These are phyloP conservation scores for Dillenia turbinata DNA, from an alignment of 164 flowering plant genomes.

Conservation along the genomic window DNA sequence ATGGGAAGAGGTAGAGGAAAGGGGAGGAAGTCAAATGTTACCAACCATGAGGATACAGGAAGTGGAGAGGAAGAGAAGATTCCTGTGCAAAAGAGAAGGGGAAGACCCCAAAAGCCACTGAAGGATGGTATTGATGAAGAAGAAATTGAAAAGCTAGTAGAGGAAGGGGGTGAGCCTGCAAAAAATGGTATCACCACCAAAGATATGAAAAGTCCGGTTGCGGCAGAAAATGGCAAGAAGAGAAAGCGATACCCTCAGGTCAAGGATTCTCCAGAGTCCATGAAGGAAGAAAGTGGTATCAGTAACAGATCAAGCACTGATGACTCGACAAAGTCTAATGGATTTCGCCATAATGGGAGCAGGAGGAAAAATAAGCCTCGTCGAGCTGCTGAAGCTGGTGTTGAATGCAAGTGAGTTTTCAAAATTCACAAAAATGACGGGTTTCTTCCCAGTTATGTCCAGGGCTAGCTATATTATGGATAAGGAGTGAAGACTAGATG, in stretches of 20 bases:
- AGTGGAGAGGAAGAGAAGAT: constrained; percentile 72
- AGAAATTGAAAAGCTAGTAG: constrained; percentile 44
- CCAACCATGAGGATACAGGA: constrained; percentile 53
- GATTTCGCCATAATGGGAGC: constrained; percentile 63
- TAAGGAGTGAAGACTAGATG: too few species aligned
- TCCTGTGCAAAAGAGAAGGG: constrained; percentile 69
- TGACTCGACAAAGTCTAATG: constrained; percentile 41
- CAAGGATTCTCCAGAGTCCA: constrained; percentile 39
- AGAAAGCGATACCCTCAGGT: constrained; percentile 38
- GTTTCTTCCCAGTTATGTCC: background rate
- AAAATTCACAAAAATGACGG: constrained; percentile 2
- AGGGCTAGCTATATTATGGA: too few species aligned
- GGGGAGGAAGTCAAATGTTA: constrained; percentile 49
- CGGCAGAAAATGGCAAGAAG: constrained; percentile 50
- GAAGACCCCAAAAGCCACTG: constrained; percentile 69
- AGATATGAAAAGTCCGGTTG: constrained; percentile 26
- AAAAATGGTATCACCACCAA: constrained; percentile 22
- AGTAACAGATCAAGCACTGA: constrained; percentile 34
- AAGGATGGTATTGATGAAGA: constrained; percentile 62
- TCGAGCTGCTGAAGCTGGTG: constrained; percentile 82
- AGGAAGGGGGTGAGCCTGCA: constrained; percentile 38
- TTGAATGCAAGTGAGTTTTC: constrained; percentile 57
- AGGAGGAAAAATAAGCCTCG: constrained; percentile 78
- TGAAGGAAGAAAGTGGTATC: constrained; percentile 49
- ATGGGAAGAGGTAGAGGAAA: constrained; percentile 91